Evolutionary conservation across 768 basidiomycete species (phyloP), one percentile per base, ranked within the genome.

Genomic region (Boletellus ananiceps): DNA sequence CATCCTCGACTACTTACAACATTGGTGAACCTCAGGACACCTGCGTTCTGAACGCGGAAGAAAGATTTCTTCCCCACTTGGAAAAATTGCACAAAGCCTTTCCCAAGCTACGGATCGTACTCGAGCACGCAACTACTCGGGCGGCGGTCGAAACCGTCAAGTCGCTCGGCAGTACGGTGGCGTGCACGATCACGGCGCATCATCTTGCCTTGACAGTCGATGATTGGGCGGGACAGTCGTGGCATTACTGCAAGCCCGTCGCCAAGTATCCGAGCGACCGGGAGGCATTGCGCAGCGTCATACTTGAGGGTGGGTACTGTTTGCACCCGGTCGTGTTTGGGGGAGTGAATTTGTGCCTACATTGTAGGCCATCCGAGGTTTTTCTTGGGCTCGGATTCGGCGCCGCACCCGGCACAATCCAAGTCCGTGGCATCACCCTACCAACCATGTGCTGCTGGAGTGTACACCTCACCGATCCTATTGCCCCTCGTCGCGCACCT

Each of bases 181-280:
- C 84, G 16, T 98, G 96, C 68, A 90, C 93, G 8, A 97, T 99
- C 69, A 99, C 96, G 2, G 88, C 94, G 1, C 96, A 99, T 69
- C 96, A 99, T 66, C 81, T 99, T 39, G 83, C 80, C 25, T 77
- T 99, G 42, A 96, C 90, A 6, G 91, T 97, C 4, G 95, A 99
- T 68, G 89, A 93, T 58, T 97, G 94, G 84, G 93, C 93, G 2
- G 91, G 93, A 2, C 93, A 98, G 67, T 81, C 90, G 2, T 93
- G 88, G 80, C 81, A 95, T 62, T 99, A 88, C 70, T 98, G 96
- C 76, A 99, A 98, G 68, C 96, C 96, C 0, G 88, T 99, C 18
- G 93, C 96, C 12, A 99, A 99, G 70, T 93, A 82, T 65, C 95
- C 95, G 2, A 85, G 88, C 56, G 96, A 99, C 65, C 78, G 95